These are phyloP conservation scores for Hypsizygus ulmarius DNA, from an alignment of 1,284 basidiomycete species.

Conservation along the genomic window DNA sequence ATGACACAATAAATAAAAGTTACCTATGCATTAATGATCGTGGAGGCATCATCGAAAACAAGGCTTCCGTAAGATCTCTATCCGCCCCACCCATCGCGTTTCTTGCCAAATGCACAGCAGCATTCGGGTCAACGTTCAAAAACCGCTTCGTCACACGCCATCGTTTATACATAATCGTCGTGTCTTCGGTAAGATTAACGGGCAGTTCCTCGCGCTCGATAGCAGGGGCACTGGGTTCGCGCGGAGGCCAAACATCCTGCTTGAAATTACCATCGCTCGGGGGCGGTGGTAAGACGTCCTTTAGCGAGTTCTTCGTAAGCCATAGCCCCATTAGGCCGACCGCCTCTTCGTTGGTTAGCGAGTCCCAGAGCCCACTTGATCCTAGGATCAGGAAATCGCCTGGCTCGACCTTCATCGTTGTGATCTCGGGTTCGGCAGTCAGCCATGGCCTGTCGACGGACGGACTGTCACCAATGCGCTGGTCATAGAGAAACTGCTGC, in stretches of 20 bases:
- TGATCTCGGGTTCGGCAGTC: slow-evolving; percentile 59
- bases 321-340: slow-evolving; percentile 54
- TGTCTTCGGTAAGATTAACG: slow-evolving; percentile 21
- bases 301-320: slow-evolving; percentile 28
- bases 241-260: neutral
- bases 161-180: slow-evolving; percentile 32
- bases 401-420: slow-evolving; percentile 36
- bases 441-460: no score
- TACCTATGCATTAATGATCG: slow-evolving; percentile 12
- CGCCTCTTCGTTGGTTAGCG: slow-evolving; percentile 55
- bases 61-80: slow-evolving; percentile 43
- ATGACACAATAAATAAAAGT: neutral
- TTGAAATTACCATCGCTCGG: neutral
- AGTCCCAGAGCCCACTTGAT: slow-evolving; percentile 58
- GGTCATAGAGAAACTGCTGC: no score
- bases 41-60: slow-evolving; percentile 29
- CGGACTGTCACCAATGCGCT: no score
- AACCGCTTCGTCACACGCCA: slow-evolving; percentile 45
- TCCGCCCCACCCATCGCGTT: slow-evolving; percentile 63
- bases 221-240: slow-evolving; percentile 3
- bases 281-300: neutral
- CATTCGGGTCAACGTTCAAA: slow-evolving; percentile 45
- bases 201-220: slow-evolving; percentile 16
- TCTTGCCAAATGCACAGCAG: slow-evolving; percentile 52
- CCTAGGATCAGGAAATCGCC: slow-evolving; percentile 59